Base-by-base conservation (phyloP, 805 yeast species). In the Lipomyces yamadae region DNA sequence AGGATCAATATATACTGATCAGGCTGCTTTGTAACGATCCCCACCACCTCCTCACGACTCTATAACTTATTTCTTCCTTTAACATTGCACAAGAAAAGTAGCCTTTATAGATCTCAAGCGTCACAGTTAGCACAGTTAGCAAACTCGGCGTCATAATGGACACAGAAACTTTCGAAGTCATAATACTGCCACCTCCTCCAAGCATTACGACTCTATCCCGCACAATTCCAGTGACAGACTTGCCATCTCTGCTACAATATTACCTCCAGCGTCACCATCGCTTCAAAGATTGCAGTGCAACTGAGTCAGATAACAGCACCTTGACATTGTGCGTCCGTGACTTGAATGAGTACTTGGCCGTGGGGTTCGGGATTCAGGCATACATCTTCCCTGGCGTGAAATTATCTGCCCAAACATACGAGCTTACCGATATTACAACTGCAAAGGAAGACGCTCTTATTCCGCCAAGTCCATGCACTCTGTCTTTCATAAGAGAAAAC, bases 301-400 rank as follows among this genome's bases (percentile, higher is more conserved):
- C 48, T 32, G 50, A 8, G 18, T 32, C 57, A 11, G 33, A n/a
- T 18, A 32, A 37, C 10, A 48, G 52, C 24, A 18, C 42, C 15
- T n/a, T 42, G 48, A 42, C 48, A 42, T n/a, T 42, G 48, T 24
- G 48, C 4, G 33, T 37, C 13, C 2, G 45, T 10, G 63, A 67
- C 33, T 48, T 65, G 34, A 57, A 58, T 4, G 33, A 53, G 33
- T 61, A 58, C 48, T 35, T 67, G 37, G 33, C 34, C n/a, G 29
- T 24, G 13, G 45, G 32, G 11, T 59, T 67, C 35, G 68, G 66
- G n/a, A 45, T 67, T 15, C 6, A 13, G 13, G 52, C 63, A n/a
- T 67, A 61, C 42, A 54, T 58, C 32, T 67, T 67, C 42, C 70
- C 70, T 8, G 66, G 66, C 24, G 63, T 67, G 61, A 67, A 56